A percentile compares a stretch with the other conserved stretches of the same genome.
Conservation (phyloP, 2,329 filamentous ascomycete species). For the Phyllosticta citrichinensis region DNA sequence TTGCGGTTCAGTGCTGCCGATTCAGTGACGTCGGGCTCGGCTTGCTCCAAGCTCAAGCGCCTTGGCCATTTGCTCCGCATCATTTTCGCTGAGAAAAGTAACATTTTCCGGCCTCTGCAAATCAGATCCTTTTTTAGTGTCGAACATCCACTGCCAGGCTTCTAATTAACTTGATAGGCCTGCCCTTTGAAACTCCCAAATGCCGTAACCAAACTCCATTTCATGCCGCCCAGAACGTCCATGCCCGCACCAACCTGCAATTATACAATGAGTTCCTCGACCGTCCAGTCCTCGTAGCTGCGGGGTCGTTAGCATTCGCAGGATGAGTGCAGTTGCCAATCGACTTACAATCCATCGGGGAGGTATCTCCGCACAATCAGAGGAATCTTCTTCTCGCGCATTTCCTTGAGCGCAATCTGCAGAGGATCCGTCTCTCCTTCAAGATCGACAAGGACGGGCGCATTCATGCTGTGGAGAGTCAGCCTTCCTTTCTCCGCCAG, state of each 20-base stretch:
- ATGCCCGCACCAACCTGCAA: conserved; percentile 4
- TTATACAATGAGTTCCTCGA: conserved; percentile 68
- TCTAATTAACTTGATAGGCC: conserved; percentile 17
- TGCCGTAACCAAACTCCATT: conserved; percentile 25
- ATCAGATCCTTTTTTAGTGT: not conserved
- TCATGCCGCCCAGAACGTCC: conserved; percentile 11
- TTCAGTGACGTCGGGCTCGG: conserved; percentile 7
- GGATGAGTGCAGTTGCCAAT: not conserved
- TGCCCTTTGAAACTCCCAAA: conserved; percentile 20
- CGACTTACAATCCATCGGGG: conserved; percentile 83
- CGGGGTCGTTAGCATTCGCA: not conserved
- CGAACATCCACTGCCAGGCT: not conserved
- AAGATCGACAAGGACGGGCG: conserved; percentile 88
- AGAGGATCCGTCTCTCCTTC: conserved; percentile 97
- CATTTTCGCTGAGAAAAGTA: conserved; percentile 5
- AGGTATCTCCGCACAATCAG: conserved; percentile 90
- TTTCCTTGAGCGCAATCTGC: conserved; percentile 94
- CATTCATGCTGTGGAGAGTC: conserved; percentile 66
- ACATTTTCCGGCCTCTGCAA: conserved; percentile 3
- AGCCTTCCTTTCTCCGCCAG: not conserved
- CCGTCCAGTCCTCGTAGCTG: conserved; percentile 98
- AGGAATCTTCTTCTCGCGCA: conserved; percentile 97
- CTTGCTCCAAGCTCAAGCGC: not conserved
- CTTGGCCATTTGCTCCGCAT: conserved; percentile 8
- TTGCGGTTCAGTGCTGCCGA: not conserved